Evolutionary conservation across 2,329 filamentous ascomycete genomes (phyloP), one percentile per base, ranked within the genome.

Genomic region (Tolypocladium guangdongense): DNA sequence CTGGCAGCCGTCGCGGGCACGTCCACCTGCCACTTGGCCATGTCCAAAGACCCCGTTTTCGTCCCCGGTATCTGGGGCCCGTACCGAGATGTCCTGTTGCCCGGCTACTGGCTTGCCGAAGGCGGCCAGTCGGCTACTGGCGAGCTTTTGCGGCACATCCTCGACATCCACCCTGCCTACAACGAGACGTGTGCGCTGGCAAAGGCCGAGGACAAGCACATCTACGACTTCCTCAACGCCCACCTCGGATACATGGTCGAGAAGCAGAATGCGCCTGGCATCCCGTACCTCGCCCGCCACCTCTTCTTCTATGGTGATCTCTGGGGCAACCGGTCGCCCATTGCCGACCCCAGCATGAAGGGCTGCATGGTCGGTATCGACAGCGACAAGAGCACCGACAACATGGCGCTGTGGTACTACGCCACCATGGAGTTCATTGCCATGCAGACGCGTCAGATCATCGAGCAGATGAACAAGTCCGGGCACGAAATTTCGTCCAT

Each of bases 241-340:
- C 90, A 95, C 64, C 82, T 99, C 12, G 81, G 83, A 56, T 83
- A 89, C 61, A 79, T 97, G 76, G 80, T 80, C 27, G 79, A 85
- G 62, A 84, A 84, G 63, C 71, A 74, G 27, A 74, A 78, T 2
- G 89, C 89, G 2, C 91, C 91, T 0, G 83, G 82, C 51, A 80
- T 97, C 57, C 86, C 89, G 20, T 95, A 91, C 69, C 78, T 99
- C 2, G 90, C 84, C 14, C 88, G 92, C 10, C 92, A 99, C 71
- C 87, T 95, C 74, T 99, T 99, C 82, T 95, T 99, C 76, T 99
- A 99, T 69, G 93, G 93, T 58, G 93, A 99, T 66, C 78, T 97
- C 4, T 97, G 95, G 80, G 93, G 93, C 56, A 99, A 99, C 74
- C 86, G 93, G 41, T 96, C 90, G 22, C 93, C 93, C 1, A 81